phyloP scores from a whole-genome alignment of 345 rosid species.

The Rubroshorea leprosula region DNA sequence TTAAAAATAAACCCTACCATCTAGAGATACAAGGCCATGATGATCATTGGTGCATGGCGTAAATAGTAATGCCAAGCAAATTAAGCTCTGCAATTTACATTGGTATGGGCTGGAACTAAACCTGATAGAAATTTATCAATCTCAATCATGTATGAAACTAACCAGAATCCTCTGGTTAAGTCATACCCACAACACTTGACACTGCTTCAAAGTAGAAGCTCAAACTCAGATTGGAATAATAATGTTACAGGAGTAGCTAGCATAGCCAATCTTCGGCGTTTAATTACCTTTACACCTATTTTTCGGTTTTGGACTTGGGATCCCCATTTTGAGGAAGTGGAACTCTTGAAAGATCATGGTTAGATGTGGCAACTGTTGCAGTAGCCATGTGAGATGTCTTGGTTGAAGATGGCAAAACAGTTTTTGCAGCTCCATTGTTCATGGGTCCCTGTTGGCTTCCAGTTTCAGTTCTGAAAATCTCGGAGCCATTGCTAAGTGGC shows the following conservation, averaged over 20 bases:
- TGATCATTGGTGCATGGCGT: neutral
- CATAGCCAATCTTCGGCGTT: conserved; percentile 8
- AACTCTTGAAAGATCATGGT: conserved; percentile 30
- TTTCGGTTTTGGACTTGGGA: conserved; percentile 33
- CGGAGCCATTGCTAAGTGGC: conserved; percentile 27
- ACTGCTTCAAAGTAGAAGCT: conserved; percentile 1
- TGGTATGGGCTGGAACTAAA: neutral
- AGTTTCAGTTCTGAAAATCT: conserved; percentile 36
- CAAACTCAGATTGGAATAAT: neutral
- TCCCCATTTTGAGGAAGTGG: conserved; percentile 39
- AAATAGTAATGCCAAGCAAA: neutral
- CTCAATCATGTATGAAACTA: conserved; percentile 4
- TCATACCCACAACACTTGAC: conserved; percentile 1
- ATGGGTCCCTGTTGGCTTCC: conserved; percentile 40
- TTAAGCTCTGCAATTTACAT: neutral
- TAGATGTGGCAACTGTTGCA: conserved; percentile 21
- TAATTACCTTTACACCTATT: conserved; percentile 13
- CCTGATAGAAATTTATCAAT: neutral
- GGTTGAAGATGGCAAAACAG: conserved; percentile 25
- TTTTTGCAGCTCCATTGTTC: conserved; percentile 41
- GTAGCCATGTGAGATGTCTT: conserved; percentile 30
- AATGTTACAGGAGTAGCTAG: conserved; percentile 1
- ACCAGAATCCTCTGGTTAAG: neutral
- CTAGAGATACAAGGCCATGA: neutral
- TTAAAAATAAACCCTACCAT: neutral